Percentiles rank a stretch among this genome's conserved stretches.
Conservation (phyloP, 495 filamentous ascomycete genomes). For the Penicillium parvum region DNA sequence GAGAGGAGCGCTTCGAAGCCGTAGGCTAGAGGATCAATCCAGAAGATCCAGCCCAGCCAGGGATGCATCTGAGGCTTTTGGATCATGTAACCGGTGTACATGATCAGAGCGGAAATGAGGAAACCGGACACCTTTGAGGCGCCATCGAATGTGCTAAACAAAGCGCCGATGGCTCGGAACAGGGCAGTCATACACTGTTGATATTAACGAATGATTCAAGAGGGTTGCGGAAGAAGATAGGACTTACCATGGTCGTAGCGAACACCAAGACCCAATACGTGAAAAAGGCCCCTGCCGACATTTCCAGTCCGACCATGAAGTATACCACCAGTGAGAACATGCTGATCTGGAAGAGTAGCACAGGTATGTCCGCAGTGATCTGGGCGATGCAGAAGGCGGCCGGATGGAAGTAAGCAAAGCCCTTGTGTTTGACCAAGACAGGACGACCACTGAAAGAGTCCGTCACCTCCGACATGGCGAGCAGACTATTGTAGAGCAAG, state of each 20-base stretch:
- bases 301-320: constrained; percentile 59
- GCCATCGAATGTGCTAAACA: constrained; percentile 47
- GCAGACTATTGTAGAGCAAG: constrained; percentile 66
- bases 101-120: constrained; percentile 39
- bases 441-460: constrained; percentile 64
- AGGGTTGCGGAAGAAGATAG: background rate
- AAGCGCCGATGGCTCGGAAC: constrained; percentile 48
- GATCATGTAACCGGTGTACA: constrained; percentile 60
- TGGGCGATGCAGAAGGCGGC: constrained; percentile 68
- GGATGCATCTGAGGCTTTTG: constrained; percentile 62
- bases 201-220: background rate
- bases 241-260: constrained; percentile 30
- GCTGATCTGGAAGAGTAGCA: constrained; percentile 58
- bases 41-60: constrained; percentile 75
- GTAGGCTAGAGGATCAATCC: constrained; percentile 70
- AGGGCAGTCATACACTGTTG: constrained; percentile 44
- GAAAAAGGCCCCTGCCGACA: constrained; percentile 49
- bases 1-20: constrained; percentile 64
- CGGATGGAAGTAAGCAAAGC: constrained; percentile 71
- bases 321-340: constrained; percentile 69
- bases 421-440: constrained; percentile 71
- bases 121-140: constrained; percentile 54
- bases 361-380: constrained; percentile 64
- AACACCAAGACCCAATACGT: constrained; percentile 48
- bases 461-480: constrained; percentile 68